Percentiles rank a stretch among this genome's conserved stretches.
These are phyloP conservation scores for Rhodotorula kratochvilovae DNA, from an alignment of 768 basidiomycete species.

Conservation along the genomic window DNA sequence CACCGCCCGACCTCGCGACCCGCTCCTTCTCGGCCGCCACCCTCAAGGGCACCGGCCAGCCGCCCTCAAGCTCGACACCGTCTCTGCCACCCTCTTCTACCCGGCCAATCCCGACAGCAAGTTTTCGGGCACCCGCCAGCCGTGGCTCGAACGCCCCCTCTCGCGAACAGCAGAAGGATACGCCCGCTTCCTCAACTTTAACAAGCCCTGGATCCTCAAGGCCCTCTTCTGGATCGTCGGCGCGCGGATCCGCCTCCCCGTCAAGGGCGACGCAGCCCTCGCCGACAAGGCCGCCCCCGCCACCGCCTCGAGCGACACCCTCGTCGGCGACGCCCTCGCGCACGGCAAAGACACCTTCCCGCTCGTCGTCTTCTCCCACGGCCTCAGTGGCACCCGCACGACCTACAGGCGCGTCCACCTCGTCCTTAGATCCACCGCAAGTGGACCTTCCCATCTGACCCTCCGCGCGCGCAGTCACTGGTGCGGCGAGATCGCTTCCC, in stretches of 20 bases:
- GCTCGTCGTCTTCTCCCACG: conserved; percentile 78
- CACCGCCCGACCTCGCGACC: neutral
- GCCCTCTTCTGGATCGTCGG: conserved; percentile 12
- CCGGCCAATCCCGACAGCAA: conserved; percentile 8
- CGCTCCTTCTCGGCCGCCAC: conserved; percentile 3
- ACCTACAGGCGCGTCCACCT: conserved; percentile 51
- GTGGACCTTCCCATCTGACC: neutral
- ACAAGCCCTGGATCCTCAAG: conserved; percentile 1
- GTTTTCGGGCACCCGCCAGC: neutral
- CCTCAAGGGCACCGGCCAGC: conserved; percentile 10
- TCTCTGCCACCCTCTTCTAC: conserved; percentile 39
- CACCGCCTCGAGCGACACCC: neutral
- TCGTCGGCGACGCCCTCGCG: neutral
- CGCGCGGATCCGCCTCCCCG: neutral
- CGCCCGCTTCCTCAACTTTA: conserved; percentile 15
- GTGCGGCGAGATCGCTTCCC: conserved; percentile 66
- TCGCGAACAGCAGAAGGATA: conserved; percentile 27
- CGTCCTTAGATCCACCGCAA: conserved; percentile 49
- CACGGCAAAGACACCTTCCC: conserved; percentile 46
- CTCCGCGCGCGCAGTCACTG: conserved; percentile 50
- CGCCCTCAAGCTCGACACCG: conserved; percentile 32
- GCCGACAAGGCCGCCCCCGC: neutral
- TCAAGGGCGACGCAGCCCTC: neutral
- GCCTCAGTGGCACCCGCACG: conserved; percentile 67
- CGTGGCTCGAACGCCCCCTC: conserved; percentile 29